Base-by-base conservation (phyloP, 2,329 filamentous ascomycete genomes). In the Teratosphaeria epicoccoides region DNA sequence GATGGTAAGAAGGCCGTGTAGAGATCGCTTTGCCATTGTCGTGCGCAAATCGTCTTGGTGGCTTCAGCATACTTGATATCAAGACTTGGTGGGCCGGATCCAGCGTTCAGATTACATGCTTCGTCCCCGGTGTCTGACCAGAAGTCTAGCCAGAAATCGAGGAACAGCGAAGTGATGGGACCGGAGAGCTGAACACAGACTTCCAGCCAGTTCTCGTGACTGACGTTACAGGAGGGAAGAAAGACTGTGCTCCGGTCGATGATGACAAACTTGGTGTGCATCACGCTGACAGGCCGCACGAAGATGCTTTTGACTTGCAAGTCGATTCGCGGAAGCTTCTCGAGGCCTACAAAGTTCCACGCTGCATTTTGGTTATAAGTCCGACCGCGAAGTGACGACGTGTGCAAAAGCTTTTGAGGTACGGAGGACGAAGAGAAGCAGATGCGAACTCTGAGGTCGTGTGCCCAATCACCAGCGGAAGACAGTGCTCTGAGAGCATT, bases 131-230 rank as follows among this genome's bases (percentile, higher is more conserved):
- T 63, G 20, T 61, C 68, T 9, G 72, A 76, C 88, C 88, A 93
- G n/a, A 88, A 84, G 1, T 70, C 65, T 7, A 72, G 64, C 68
- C 87, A 88, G 62, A 91, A 91, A 1, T 71, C 65, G 43, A 85
- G 57, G 37, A 93, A 76, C n/a, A 76, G 72, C 3, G 66, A 59
- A 0, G 88, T 80, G 0, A 84, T 73, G 0, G 75, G 72, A 0
- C 86, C 87, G 6, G 74, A 73, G 10, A 91, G 68, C 50, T 82
- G 80, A 3, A 91, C 71, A 51, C 83, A 87, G 0, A 84, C 85
- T 66, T 94, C 88, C 24, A 91, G 83, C 88, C 88, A 94, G n/a
- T 80, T 70, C 67, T 93, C 88, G 85, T 85, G 93, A 62, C 85
- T 89, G 4, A 94, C 80, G 60, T 94, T 94, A 67, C 86, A 90